phyloP scores from a whole-genome alignment of 805 yeast genomes.

The Candida pseudofarinosa region DNA sequence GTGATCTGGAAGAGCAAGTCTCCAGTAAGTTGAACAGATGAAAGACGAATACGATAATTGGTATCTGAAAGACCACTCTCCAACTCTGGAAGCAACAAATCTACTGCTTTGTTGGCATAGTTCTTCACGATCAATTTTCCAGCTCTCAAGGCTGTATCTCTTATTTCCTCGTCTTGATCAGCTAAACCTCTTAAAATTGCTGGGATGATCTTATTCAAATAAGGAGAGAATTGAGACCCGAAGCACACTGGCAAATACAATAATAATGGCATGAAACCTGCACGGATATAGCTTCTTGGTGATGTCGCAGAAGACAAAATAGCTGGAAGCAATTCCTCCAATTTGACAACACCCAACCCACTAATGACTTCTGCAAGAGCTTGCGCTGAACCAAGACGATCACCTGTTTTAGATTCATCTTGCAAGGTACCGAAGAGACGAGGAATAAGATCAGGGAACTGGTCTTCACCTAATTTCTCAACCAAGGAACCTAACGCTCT shows the following conservation, averaged over 20 bases:
- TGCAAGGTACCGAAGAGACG: conserved; percentile 69
- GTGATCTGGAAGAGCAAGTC: conserved; percentile 91
- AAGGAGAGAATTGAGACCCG: conserved; percentile 88
- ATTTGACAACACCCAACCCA: conserved; percentile 82
- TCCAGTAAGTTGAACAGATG: conserved; percentile 93
- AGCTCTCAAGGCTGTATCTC: conserved; percentile 86
- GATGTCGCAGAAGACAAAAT: conserved; percentile 70
- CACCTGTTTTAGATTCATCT: conserved; percentile 80
- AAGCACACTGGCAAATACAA: conserved; percentile 91
- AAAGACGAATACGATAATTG: conserved; percentile 81
- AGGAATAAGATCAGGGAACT: conserved; percentile 87
- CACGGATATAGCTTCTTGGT: conserved; percentile 69
- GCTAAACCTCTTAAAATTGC: conserved; percentile 90
- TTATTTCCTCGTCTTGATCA: conserved; percentile 77
- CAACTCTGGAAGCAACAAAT: conserved; percentile 86
- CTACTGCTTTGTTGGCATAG: conserved; percentile 90
- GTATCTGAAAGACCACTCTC: conserved; percentile 83
- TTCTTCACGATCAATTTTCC: conserved; percentile 89
- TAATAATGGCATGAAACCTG: conserved; percentile 88
- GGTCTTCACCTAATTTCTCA: conserved; percentile 93
- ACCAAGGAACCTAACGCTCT: conserved; percentile 95
- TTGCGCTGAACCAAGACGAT: conserved; percentile 95
- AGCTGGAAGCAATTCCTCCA: conserved; percentile 84
- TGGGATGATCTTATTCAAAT: conserved; percentile 80
- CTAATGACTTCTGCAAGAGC: conserved; percentile 90